phyloP scores from a whole-genome alignment of 768 basidiomycete species.

The Auriscalpium microsporum region DNA sequence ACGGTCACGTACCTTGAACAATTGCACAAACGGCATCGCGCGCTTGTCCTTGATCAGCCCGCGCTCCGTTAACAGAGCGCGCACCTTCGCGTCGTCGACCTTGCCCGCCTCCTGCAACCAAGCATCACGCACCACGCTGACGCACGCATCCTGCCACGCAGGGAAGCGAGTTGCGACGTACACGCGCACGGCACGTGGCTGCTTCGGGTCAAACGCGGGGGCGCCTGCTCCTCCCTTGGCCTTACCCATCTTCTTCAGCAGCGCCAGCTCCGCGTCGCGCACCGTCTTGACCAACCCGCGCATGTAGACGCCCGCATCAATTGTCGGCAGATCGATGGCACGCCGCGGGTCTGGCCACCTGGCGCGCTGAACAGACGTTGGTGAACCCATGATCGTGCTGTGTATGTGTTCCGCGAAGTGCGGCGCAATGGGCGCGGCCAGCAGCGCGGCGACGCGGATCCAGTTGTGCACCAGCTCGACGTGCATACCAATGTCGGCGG shows the following conservation, averaged over 20 bases:
- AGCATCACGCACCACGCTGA: slow-evolving; percentile 63
- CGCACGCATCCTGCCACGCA: slow-evolving; percentile 84
- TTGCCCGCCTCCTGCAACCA: slow-evolving; percentile 48
- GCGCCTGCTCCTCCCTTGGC: slow-evolving; percentile 41
- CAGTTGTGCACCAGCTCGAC: slow-evolving; percentile 76
- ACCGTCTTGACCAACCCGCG: slow-evolving; percentile 85
- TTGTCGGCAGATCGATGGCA: slow-evolving; percentile 51
- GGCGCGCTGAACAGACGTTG: slow-evolving; percentile 73
- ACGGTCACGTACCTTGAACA: slow-evolving; percentile 66
- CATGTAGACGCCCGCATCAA: slow-evolving; percentile 81
- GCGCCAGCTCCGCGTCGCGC: slow-evolving; percentile 73
- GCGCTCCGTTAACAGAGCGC: slow-evolving; percentile 52
- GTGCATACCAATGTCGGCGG: slow-evolving; percentile 86
- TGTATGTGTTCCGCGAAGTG: slow-evolving; percentile 94
- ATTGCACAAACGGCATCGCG: slow-evolving; percentile 89
- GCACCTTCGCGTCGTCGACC: slow-evolving; percentile 79
- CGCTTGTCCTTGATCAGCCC: slow-evolving; percentile 94
- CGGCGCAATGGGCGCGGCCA: slow-evolving; percentile 82
- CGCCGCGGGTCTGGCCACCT: slow-evolving; percentile 66
- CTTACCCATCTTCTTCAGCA: slow-evolving; percentile 77
- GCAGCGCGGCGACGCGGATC: slow-evolving; percentile 72
- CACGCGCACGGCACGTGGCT: slow-evolving; percentile 77
- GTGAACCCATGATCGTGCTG: slow-evolving; percentile 61
- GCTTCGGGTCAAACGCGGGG: slow-evolving; percentile 71
- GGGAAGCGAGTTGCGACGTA: slow-evolving; percentile 90